Evolutionary conservation across 2,329 filamentous ascomycete species (phyloP), one percentile per base, ranked within the genome.

Genomic region (Ophiocordyceps australis): DNA sequence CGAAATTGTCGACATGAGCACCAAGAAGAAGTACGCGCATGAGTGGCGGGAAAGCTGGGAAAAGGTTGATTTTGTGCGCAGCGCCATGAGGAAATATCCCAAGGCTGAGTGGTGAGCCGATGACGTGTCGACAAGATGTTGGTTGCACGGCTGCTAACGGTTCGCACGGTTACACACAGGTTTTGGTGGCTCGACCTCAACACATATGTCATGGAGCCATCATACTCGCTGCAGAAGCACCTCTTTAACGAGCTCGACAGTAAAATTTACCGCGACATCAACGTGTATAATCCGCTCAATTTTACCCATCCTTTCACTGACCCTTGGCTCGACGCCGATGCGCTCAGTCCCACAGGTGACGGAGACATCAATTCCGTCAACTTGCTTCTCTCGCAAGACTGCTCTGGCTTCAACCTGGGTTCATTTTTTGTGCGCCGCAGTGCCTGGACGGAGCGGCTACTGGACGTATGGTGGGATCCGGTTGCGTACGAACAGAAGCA

Each of bases 11-110:
- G 91, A 98, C 49, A 92, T 98, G 85, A 86, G 83, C 56, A 93
- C 85, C 28, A 93, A 94, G 65, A 95, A 94, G 57, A 74, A 85
- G 37, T 98, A 98, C 47, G 86, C 89, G 16, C 89, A 98, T 54
- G 89, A 98, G 54, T 98, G 89, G 89, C 71, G 89, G 42, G 89
- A 98, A 54, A 91, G 86, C 49, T 98, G 89, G 89, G 89, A 98
- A 54, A 98, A 95, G 60, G 85, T 94, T 32, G 89, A 98, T 48
- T 82, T 82, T 22, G 72, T 98, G 40, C 73, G 86, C 32, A 79
- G 81, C 32, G 74, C 77, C 23, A 74, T 98, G 65, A 70, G 74
- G 46, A 94, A 94, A 49, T 94, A 95, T 45, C 89, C 89, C 16
- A 66, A 92, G 35, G 89, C 86, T 18, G 86, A 98, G 59, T 98